phyloP scores from a whole-genome alignment of 768 basidiomycete species.

The Kwoniella bestiolae region DNA sequence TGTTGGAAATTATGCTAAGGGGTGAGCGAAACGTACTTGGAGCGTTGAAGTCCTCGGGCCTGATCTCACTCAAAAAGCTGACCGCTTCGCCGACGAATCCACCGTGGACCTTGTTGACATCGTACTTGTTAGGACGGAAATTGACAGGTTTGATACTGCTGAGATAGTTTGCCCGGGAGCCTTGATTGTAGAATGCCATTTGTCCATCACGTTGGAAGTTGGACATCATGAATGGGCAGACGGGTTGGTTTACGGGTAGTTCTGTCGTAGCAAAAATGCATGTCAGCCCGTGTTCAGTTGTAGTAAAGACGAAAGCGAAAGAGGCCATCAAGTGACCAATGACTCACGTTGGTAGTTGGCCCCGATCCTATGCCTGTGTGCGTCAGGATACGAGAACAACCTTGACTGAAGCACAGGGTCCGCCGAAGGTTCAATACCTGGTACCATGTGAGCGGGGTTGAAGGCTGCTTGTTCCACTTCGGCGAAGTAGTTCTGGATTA shows the following conservation, averaged over 20 bases:
- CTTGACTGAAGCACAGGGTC: slow-evolving; percentile 94
- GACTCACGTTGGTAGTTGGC: slow-evolving; percentile 61
- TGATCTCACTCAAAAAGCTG: slow-evolving; percentile 66
- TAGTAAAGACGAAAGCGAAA: no score
- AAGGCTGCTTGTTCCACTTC: slow-evolving; percentile 48
- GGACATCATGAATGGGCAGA: slow-evolving; percentile 64
- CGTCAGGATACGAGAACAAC: slow-evolving; percentile 80
- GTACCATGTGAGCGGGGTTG: slow-evolving; percentile 77
- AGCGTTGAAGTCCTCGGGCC: slow-evolving; percentile 68
- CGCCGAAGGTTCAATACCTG: slow-evolving; percentile 84
- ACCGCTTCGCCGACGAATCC: slow-evolving; percentile 70
- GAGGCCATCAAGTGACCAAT: no score
- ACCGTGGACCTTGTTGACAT: slow-evolving; percentile 63
- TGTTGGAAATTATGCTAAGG: no score
- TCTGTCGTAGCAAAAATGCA: slow-evolving; percentile 50
- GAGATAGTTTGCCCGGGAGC: slow-evolving; percentile 83
- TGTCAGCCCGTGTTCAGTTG: no score
- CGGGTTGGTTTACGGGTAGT: slow-evolving; percentile 81
- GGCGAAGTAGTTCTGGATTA: slow-evolving; percentile 58
- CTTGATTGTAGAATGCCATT: slow-evolving; percentile 74
- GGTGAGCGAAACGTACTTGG: not conserved
- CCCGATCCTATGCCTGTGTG: slow-evolving; percentile 57
- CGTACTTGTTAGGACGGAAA: slow-evolving; percentile 61
- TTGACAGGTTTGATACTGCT: slow-evolving; percentile 72
- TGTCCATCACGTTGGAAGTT: slow-evolving; percentile 93